These are phyloP conservation scores for Mycosphaerella arachidis DNA, from an alignment of 2,329 filamentous ascomycete species.

Conservation along the genomic window DNA sequence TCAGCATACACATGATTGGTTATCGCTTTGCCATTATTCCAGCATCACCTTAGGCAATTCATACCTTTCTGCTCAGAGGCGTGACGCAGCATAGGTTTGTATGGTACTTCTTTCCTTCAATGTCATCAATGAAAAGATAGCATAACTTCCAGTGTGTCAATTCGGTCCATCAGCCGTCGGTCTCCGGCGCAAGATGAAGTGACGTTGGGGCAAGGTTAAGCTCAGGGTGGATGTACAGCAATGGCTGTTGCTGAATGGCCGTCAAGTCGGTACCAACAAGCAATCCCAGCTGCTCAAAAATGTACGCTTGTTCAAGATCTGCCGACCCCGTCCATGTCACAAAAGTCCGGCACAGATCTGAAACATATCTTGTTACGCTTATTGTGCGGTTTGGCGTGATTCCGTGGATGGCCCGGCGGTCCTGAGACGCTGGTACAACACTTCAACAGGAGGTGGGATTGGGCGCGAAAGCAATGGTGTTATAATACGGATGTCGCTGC, in stretches of 20 bases:
- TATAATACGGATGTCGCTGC: background rate
- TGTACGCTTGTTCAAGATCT: background rate
- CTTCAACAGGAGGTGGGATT: background rate
- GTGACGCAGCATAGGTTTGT: no score
- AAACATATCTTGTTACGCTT: constrained; percentile 4
- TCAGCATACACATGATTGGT: no score
- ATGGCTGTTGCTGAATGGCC: background rate
- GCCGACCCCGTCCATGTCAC: constrained; percentile 1
- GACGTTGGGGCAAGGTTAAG: background rate
- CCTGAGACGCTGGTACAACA: constrained; percentile 1
- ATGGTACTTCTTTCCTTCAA: no score
- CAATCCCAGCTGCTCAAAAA: background rate
- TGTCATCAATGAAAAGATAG: no score
- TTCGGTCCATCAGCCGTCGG: background rate
- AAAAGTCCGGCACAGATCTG: background rate
- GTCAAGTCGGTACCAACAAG: background rate
- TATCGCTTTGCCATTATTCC: no score
- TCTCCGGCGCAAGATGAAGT: background rate
- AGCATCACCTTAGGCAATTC: no score
- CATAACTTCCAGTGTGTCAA: background rate
- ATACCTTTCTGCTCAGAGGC: no score
- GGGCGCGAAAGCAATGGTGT: background rate
- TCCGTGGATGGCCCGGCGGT: background rate
- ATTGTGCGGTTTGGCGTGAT: constrained; percentile 4
- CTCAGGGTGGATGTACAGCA: background rate